A percentile compares a stretch with the other conserved stretches of the same genome.
Evolutionary conservation across 306 rosid genomes (phyloP).

Genomic region (Argentina anserina): DNA sequence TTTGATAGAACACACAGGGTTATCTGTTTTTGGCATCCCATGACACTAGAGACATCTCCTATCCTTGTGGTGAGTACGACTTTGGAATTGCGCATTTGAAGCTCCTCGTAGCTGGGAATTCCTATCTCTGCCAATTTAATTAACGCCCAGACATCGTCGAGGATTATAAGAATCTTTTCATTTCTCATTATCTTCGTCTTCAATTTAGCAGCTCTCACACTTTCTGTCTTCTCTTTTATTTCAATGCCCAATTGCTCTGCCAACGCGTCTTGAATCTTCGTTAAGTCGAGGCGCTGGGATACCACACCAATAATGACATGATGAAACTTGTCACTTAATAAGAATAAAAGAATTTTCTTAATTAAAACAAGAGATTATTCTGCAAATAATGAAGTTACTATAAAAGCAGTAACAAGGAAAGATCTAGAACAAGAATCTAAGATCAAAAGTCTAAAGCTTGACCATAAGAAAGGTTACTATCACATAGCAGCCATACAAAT

Average conservation of each 20-base stretch:
- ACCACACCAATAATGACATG: not conserved
- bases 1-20: not conserved
- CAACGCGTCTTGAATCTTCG: not conserved
- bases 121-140: not conserved
- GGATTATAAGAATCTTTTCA: conserved; percentile 4
- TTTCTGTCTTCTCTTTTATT: not conserved
- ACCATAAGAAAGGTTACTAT: too few relatives aligned
- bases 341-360: too few relatives aligned
- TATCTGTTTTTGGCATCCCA: not conserved
- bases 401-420: too few relatives aligned
- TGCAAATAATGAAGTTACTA: too few relatives aligned
- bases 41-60: not conserved
- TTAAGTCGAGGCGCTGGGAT: not conserved
- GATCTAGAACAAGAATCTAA: too few relatives aligned
- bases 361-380: too few relatives aligned
- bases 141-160: conserved; percentile 19
- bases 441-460: too few relatives aligned
- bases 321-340: too few relatives aligned
- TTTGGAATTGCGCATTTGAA: conserved; percentile 5
- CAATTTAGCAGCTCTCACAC: not conserved
- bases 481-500: too few relatives aligned
- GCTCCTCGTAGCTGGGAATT: conserved; percentile 1
- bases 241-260: not conserved
- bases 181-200: not conserved
- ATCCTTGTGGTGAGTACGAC: conserved; percentile 15